Evolutionary conservation across 192 early-diverging fungal species (phyloP), one percentile per base, ranked within the genome.

Genomic region (Entrophospora sp.): DNA sequence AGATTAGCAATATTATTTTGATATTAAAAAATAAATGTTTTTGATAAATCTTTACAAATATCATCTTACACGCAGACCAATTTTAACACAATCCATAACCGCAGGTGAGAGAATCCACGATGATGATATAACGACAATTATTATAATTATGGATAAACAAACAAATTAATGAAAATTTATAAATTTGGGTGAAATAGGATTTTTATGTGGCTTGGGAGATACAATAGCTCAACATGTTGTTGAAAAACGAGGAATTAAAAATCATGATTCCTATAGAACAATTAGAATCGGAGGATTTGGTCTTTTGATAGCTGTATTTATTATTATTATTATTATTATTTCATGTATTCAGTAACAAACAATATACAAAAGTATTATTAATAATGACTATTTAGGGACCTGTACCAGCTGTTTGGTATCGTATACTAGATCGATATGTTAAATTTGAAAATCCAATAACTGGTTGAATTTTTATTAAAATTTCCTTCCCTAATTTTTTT

Each of bases 361-460:
- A n/a, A n/a, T n/a, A n/a, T n/a, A n/a, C n/a, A n/a, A n/a, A n/a
- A n/a, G n/a, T n/a, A n/a, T n/a, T n/a, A n/a, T n/a, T n/a, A n/a
- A n/a, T n/a, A n/a, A n/a, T n/a, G n/a, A n/a, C n/a, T n/a, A n/a
- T n/a, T 13, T 34, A 56, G 53, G 84, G 83, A 10, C 81, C 82
- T 22, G 71, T 75, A 7, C 46, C 82, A 2, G 73, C 79, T 57
- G 48, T 74, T 28, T 90, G 87, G 86, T 90, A 89, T 65, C 73
- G 78, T 20, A 87, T 85, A 64, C 66, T 91, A 13, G 84, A 86
- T 49, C 43, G 55, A 4, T 58, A 61, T 13, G 74, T 89, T 24
- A 65, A 42, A 13, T 59, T 85, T 35, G 66, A 77, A 27, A 76
- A 36, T 25, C 69, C 70, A 4, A 31, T 68, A 2, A 59, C 44